Percentiles rank a stretch among this genome's conserved stretches.
Conservation (phyloP, 1,139 yeast genomes). For the Protomyces arabidopsidicola region DNA sequence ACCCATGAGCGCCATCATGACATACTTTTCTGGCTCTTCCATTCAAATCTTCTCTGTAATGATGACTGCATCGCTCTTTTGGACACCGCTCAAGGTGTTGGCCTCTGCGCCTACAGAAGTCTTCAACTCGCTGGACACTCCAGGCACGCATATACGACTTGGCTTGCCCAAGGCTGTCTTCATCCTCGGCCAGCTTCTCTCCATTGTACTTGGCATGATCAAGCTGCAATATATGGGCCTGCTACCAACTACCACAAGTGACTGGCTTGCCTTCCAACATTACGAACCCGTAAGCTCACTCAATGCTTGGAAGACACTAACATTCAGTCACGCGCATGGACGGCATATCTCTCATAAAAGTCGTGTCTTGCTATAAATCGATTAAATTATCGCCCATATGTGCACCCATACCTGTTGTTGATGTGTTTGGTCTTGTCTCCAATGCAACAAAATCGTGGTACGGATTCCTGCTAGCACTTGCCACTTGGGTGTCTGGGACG, state of each 20-base stretch:
- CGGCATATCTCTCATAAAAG: neutral
- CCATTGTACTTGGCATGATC: constrained; percentile 74
- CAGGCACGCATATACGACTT: constrained; percentile 44
- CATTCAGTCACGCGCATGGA: neutral
- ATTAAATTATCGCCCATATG: constrained; percentile 9
- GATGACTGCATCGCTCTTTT: constrained; percentile 80
- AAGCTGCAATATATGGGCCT: constrained; percentile 85
- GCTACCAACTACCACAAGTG: constrained; percentile 79
- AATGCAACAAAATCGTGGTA: constrained; percentile 20
- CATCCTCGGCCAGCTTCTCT: constrained; percentile 57
- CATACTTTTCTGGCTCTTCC: constrained; percentile 89
- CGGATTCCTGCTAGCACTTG: constrained; percentile 2
- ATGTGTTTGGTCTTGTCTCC: constrained; percentile 9
- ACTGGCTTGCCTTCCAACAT: constrained; percentile 84
- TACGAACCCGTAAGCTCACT: constrained; percentile 11
- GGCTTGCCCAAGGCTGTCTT: constrained; percentile 48
- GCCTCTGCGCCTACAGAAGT: constrained; percentile 50
- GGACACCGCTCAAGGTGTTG: constrained; percentile 70
- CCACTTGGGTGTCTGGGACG: constrained; percentile 15
- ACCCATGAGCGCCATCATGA: constrained; percentile 86
- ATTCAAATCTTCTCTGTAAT: constrained; percentile 85
- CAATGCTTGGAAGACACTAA: neutral
- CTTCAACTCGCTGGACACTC: constrained; percentile 36
- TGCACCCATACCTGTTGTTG: constrained; percentile 7
- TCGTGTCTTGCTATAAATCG: constrained; percentile 4